Evolutionary conservation across 1,284 basidiomycete genomes (phyloP), one percentile per base, ranked within the genome.

Genomic region (Flammula alnicola): DNA sequence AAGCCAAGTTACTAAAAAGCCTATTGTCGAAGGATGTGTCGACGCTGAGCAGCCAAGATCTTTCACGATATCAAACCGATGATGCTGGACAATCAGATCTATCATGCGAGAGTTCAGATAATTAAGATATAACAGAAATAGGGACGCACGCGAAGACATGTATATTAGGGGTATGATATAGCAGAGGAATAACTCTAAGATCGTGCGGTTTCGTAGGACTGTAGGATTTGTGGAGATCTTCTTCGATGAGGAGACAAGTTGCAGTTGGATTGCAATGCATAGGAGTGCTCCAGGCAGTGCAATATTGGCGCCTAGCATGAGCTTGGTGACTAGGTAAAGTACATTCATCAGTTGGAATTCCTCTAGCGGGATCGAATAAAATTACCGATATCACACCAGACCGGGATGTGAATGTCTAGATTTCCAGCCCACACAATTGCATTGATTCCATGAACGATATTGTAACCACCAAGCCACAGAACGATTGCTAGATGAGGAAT

Each of bases 371-470:
- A 35, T 14, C 12, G n/a, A 35, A 41, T 16, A 8, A 25, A 10
- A 19, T 47, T 55, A 86, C 84, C 68, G 38, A 88, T 81, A 60
- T 88, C 88, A 59, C 88, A 90, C 83, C 84, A 90, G 1, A 82
- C 71, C 0, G 77, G 74, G 0, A 71, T 72, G 17, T 58, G 63
- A 26, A 79, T 68, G 11, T 71, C 58, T 3, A 67, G 67, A 53
- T 79, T 81, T 30, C 74, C 71, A 32, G 69, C 66, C 84, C 86
- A 90, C 9, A 83, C 61, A 3, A 84, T 54, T 5, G 79, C 68
- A 61, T 89, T 83, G 55, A 86, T 64, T 14, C 72, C 76, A 49
- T 73, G 74, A 19, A 79, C 71, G 10, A 88, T 16, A 56, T 81
- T 83, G 23, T 66, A 68, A 3, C 78, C 51, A 16, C 78, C 66